These are phyloP conservation scores for Tephrocybe sp. DNA, from an alignment of 768 basidiomycete species.

Conservation along the genomic window DNA sequence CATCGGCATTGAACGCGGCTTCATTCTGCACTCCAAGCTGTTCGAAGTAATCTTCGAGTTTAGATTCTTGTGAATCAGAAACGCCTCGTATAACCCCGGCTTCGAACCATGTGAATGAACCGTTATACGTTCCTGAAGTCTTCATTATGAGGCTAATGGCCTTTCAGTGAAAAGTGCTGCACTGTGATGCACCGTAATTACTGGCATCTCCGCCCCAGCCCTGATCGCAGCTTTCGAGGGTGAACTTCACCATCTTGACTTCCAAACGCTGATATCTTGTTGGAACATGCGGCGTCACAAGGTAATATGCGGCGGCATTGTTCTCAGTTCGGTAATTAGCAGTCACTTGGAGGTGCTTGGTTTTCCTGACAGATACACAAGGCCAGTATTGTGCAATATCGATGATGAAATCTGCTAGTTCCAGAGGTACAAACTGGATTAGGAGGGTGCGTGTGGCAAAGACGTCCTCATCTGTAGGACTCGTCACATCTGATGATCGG, in stretches of 20 bases:
- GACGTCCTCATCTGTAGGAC: constrained; percentile 18
- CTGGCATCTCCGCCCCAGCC: constrained; percentile 29
- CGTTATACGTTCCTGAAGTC: constrained; percentile 25
- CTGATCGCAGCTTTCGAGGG: constrained; percentile 25
- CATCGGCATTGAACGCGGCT: constrained; percentile 6
- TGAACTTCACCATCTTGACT: constrained; percentile 23
- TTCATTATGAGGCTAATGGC: background rate
- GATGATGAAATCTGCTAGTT: constrained; percentile 28
- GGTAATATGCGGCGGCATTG: constrained; percentile 18
- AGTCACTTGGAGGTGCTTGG: background rate
- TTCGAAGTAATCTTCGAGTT: background rate
- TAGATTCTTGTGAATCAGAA: background rate
- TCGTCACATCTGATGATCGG: background rate
- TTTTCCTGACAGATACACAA: constrained; percentile 6
- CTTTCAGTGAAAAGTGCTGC: background rate
- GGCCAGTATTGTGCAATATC: constrained; percentile 29
- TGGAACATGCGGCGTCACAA: constrained; percentile 20
- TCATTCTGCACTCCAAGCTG: background rate
- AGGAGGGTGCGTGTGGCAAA: constrained; percentile 16
- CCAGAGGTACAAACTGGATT: constrained; percentile 20
- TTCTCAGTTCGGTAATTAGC: constrained; percentile 5
- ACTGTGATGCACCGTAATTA: constrained; percentile 17
- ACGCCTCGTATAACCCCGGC: constrained; percentile 25
- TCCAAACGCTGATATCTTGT: constrained; percentile 3
- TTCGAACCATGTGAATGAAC: constrained; percentile 34